Conservation (phyloP, 2,329 filamentous ascomycete genomes). For the Ophiostoma populinum region DNA sequence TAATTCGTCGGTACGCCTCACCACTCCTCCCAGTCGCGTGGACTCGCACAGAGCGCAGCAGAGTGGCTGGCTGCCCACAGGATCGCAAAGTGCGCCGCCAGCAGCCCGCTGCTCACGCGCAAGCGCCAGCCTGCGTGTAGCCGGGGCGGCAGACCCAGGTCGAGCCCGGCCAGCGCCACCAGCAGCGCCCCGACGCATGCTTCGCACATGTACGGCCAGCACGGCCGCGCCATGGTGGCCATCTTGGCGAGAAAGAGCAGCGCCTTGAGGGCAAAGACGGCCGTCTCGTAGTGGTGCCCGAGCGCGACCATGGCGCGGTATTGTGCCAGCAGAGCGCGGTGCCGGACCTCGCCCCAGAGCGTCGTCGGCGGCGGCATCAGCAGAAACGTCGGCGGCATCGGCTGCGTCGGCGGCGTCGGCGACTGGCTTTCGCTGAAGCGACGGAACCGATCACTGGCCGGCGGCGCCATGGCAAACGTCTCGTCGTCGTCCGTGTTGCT, state of each 20-base stretch:
- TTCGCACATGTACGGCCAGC: conserved; percentile 53
- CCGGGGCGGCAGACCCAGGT: conserved; percentile 29
- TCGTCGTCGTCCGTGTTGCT: neutral
- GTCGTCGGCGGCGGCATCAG: conserved; percentile 32
- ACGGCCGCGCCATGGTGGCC: conserved; percentile 45
- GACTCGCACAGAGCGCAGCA: neutral
- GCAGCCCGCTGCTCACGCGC: neutral
- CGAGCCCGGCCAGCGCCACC: conserved; percentile 49
- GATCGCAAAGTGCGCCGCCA: no score
- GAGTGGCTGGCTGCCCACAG: no score
- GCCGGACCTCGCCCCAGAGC: conserved; percentile 17
- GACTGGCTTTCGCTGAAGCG: no score
- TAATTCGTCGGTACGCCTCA: no score
- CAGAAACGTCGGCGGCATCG: conserved; percentile 18
- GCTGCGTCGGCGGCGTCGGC: no score
- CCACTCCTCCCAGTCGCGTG: neutral
- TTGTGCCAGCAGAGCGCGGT: conserved; percentile 19
- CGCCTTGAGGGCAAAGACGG: conserved; percentile 31
- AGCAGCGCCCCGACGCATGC: conserved; percentile 49
- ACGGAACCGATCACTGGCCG: no score
- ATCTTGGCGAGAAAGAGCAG: conserved; percentile 53
- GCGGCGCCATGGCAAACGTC: no score
- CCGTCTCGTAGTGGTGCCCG: conserved; percentile 15
- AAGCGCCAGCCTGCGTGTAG: neutral
- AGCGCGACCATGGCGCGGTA: conserved; percentile 20